A percentile compares a stretch with the other conserved stretches of the same genome.
These are phyloP conservation scores for Apophysomyces elegans DNA, from an alignment of 371 early-diverging fungal genomes.

Conservation along the genomic window DNA sequence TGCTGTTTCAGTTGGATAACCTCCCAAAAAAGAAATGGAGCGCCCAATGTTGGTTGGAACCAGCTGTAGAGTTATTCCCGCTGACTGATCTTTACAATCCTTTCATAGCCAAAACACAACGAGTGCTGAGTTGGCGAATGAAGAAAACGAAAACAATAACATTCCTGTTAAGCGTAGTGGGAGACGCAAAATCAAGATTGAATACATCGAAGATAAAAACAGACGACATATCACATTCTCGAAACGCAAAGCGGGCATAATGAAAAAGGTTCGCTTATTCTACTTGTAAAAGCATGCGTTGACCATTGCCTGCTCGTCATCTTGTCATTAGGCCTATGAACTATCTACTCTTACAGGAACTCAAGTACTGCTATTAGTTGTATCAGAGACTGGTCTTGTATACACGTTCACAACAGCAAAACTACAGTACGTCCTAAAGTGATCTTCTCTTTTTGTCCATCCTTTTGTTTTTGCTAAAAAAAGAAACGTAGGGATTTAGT, in stretches of 20 bases:
- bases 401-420: conserved; percentile 98
- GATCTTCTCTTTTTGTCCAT: too few species aligned
- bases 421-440: conserved; percentile 55
- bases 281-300: not conserved
- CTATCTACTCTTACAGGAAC: conserved; percentile 95
- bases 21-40: too few species aligned
- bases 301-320: not conserved
- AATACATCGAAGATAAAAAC: conserved; percentile 94
- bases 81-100: too few species aligned
- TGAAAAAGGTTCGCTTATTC: conserved; percentile 86
- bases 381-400: conserved; percentile 96
- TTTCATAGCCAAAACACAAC: too few species aligned
- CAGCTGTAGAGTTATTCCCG: too few species aligned
- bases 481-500: conserved; percentile 71
- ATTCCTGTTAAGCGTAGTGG: conserved; percentile 36
- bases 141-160: too few species aligned
- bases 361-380: conserved; percentile 92
- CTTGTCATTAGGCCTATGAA: conserved; percentile 82
- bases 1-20: too few species aligned
- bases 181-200: conserved; percentile 95
- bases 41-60: too few species aligned
- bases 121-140: too few species aligned
- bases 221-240: conserved; percentile 96
- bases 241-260: conserved; percentile 98
- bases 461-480: not conserved